Base-by-base conservation (phyloP, 495 filamentous ascomycete genomes). In the Xylaria palmicola region DNA sequence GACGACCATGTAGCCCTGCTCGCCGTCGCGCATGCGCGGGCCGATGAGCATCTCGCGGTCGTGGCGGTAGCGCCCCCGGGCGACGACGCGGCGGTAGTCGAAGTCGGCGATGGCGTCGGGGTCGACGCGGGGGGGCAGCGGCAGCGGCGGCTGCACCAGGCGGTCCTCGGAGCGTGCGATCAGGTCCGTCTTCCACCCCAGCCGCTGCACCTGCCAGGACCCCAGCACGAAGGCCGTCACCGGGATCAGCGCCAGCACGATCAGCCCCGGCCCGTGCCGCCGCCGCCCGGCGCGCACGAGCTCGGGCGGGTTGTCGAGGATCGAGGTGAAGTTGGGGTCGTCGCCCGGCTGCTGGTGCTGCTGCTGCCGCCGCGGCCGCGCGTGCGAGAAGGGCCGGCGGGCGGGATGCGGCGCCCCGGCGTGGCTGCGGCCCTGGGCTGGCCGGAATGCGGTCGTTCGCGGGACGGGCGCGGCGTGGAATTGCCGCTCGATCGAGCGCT, bases 31-130 rank as follows among this genome's bases (percentile, higher is more conserved):
- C 74, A 96, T 86, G 19, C 94, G 87, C 43, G 94, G 94, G 12
- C 94, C 94, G 55, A 98, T 82, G 13, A 98, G 79, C 93, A 98
- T 98, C 76, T 98, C 94, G 72, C 89, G 85, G 68, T 96, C 92
- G 75, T 98, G 94, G 9, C 88, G 79, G 61, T 89, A 86, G 32
- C 72, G 73, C 15, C 94, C 94, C 0, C 82, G 85, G n/a, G 91
- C 86, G 58, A 81, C 80, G 40, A 98, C 89, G 41, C 91, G 85
- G 26, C 94, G 86, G 79, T 93, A 96, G 74, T 98, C 93, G 73
- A 98, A 98, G 40, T 96, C 91, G 60, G 82, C 71, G 68, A 98
- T 85, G 1, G 87, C 91, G 17, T 77, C 75, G 0, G 90, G 86
- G 72, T 98, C 92, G 64, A 98, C 78, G 61, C 83, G 81, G 0